A percentile compares a stretch with the other conserved stretches of the same genome.
Conservation (phyloP, 331 rosid genomes). For the Ulmus americana region DNA sequence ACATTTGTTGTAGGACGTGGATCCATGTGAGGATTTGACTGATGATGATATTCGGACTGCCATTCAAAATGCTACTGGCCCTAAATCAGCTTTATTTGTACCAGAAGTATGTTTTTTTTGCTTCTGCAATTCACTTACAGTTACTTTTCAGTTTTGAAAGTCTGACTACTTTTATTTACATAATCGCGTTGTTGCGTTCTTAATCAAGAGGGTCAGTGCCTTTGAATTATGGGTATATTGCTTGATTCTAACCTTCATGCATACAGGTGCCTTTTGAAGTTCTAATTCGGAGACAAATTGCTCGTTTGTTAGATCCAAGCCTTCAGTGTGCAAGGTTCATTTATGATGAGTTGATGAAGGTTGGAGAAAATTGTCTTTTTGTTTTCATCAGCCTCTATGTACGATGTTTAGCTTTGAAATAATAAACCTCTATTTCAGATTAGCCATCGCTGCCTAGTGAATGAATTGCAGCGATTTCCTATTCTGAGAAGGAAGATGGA, state of each 20-base stretch:
- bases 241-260: slow-evolving; percentile 15
- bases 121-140: neutral
- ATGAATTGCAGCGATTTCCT: slow-evolving; percentile 86
- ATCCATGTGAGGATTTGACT: slow-evolving; percentile 95
- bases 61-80: slow-evolving; percentile 95
- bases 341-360: slow-evolving; percentile 87
- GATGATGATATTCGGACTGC: slow-evolving; percentile 95
- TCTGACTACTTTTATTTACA: neutral
- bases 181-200: neutral
- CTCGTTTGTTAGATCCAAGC: slow-evolving; percentile 88
- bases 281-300: slow-evolving; percentile 77
- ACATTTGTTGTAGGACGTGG: slow-evolving; percentile 64
- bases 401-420: slow-evolving; percentile 4
- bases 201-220: neutral
- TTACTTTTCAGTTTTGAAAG: neutral
- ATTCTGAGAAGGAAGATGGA: slow-evolving; percentile 82
- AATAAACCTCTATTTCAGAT: slow-evolving; percentile 45
- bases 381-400: neutral
- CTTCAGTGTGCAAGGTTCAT: slow-evolving; percentile 96
- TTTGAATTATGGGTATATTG: neutral
- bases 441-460: slow-evolving; percentile 70
- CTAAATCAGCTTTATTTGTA: slow-evolving; percentile 83
- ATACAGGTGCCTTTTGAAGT: slow-evolving; percentile 93
- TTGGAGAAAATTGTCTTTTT: slow-evolving; percentile 20
- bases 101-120: slow-evolving; percentile 68